A percentile compares a stretch with the other conserved stretches of the same genome.
Evolutionary conservation across 805 yeast species (phyloP).

Genomic region (Priceomyces melissophilus): DNA sequence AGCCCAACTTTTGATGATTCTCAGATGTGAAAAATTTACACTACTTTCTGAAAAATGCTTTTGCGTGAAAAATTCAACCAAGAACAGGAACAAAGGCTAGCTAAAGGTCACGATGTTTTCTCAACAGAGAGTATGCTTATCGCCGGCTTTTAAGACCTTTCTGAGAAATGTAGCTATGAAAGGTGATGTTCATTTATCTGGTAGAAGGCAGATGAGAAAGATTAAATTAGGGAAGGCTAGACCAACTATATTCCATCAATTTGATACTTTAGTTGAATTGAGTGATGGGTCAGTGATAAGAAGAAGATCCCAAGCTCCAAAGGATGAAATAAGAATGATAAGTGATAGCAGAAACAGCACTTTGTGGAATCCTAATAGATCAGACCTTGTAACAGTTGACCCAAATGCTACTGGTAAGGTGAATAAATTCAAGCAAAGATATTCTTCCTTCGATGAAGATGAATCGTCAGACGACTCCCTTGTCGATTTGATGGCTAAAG

Average conservation of each 20-base stretch:
- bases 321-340: conserved; percentile 78
- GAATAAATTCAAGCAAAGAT: conserved; percentile 69
- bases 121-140: conserved; percentile 1
- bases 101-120: neutral
- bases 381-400: conserved; percentile 69
- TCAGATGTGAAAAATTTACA: conserved; percentile 4
- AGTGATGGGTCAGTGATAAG: conserved; percentile 90
- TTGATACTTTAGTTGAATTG: conserved; percentile 83
- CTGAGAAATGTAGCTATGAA: conserved; percentile 17
- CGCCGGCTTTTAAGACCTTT: conserved; percentile 7
- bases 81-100: neutral
- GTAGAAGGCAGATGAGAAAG: conserved; percentile 62
- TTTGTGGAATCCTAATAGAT: conserved; percentile 84
- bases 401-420: conserved; percentile 83
- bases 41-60: conserved; percentile 1
- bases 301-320: conserved; percentile 85
- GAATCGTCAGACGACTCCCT: conserved; percentile 42
- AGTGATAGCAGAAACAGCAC: conserved; percentile 85
- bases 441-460: conserved; percentile 37
- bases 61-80: conserved; percentile 1
- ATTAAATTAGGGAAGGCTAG: conserved; percentile 80
- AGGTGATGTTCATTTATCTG: conserved; percentile 42
- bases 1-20: conserved; percentile 4
- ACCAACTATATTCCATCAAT: conserved; percentile 90
- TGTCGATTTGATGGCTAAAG: conserved; percentile 57